Conservation (phyloP, 2,329 filamentous ascomycete genomes). For the Fonsecaea multimorphosa region DNA sequence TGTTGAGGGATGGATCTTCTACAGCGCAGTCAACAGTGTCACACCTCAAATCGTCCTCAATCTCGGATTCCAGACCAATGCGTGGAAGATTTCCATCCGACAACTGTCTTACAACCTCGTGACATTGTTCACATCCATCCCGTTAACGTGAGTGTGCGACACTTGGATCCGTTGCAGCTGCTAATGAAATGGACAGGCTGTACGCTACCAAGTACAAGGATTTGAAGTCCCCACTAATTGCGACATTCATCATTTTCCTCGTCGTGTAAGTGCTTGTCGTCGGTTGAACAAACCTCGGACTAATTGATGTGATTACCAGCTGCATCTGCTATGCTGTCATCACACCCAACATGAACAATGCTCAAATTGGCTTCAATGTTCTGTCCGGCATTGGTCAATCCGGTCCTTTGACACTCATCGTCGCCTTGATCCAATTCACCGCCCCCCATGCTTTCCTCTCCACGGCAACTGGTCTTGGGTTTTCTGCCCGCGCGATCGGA, state of each 20-base stretch:
- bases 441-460: slow-evolving; percentile 60
- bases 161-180: neutral
- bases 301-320: slow-evolving; percentile 38
- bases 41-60: slow-evolving; percentile 58
- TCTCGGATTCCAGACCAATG: slow-evolving; percentile 55
- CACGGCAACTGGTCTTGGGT: slow-evolving; percentile 61
- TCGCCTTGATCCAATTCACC: slow-evolving; percentile 60
- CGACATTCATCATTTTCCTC: slow-evolving; percentile 57
- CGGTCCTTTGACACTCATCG: slow-evolving; percentile 58
- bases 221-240: slow-evolving; percentile 54
- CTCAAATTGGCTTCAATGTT: slow-evolving; percentile 58
- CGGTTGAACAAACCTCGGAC: slow-evolving; percentile 15
- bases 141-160: slow-evolving; percentile 48
- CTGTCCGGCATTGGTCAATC: slow-evolving; percentile 58
- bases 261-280: slow-evolving; percentile 48
- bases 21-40: slow-evolving; percentile 59
- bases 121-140: slow-evolving; percentile 51
- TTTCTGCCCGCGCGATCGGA: slow-evolving; percentile 60
- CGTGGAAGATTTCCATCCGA: slow-evolving; percentile 57
- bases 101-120: slow-evolving; percentile 55
- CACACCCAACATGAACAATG: slow-evolving; percentile 51
- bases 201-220: slow-evolving; percentile 59
- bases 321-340: slow-evolving; percentile 56
- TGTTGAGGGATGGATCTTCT: slow-evolving; percentile 66
- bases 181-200: slow-evolving; percentile 36